Conservation (phyloP, 192 early-diverging fungal genomes). For the Podila clonocystis region DNA sequence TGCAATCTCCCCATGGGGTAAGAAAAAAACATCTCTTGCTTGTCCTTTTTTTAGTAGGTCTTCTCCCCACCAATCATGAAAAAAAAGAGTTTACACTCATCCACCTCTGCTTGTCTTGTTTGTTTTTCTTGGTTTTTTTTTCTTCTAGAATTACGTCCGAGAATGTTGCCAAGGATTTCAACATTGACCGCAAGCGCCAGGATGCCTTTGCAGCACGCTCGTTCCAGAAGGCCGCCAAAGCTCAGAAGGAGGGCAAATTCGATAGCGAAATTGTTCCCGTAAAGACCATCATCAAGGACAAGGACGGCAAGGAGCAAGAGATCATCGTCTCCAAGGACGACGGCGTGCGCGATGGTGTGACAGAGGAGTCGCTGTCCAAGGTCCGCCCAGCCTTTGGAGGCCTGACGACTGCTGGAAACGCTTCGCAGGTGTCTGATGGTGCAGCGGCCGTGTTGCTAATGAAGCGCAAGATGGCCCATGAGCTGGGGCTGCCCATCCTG, state of each 20-base stretch:
- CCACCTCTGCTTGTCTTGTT: too few relatives aligned
- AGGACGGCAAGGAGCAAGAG: constrained; percentile 74
- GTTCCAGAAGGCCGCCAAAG: constrained; percentile 82
- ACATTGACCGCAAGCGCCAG: constrained; percentile 83
- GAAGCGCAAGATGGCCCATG: constrained; percentile 89
- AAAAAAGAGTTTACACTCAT: not conserved
- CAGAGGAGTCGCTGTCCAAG: constrained; percentile 82
- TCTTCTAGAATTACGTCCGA: constrained; percentile 80
- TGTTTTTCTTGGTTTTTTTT: too few relatives aligned
- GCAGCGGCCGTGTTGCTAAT: constrained; percentile 95
- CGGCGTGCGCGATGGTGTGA: constrained; percentile 86
- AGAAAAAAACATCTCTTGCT: not conserved
- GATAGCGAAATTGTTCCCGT: constrained; percentile 92
- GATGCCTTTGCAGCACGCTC: constrained; percentile 89
- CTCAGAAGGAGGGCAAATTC: constrained; percentile 91
- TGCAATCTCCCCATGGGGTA: constrained; percentile 88
- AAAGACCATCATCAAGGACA: constrained; percentile 72
- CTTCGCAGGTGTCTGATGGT: constrained; percentile 99
- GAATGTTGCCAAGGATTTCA: constrained; percentile 92
- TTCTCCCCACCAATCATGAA: not conserved
- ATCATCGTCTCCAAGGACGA: constrained; percentile 87
- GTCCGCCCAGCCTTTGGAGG: constrained; percentile 91
- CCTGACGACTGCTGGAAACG: constrained; percentile 90
- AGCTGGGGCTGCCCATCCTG: constrained; percentile 82
- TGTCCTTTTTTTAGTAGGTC: not conserved